Evolutionary conservation across 768 basidiomycete genomes (phyloP), one percentile per base, ranked within the genome.

Genomic region (Auriscalpium microsporum): DNA sequence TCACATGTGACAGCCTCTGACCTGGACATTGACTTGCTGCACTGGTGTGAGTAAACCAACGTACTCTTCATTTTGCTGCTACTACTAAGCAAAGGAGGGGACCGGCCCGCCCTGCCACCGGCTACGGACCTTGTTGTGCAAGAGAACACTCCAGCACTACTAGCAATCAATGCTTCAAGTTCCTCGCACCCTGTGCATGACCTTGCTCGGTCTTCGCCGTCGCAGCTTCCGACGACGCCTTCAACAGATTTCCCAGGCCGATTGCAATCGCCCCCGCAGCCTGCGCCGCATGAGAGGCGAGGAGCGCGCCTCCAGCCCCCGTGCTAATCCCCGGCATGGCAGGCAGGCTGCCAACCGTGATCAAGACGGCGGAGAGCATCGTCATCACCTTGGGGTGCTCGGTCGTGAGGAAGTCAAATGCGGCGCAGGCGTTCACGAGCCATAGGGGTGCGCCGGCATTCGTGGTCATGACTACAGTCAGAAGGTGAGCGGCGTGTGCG

Each of bases 321-420:
- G 81, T 81, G 49, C 74, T 75, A 63, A 90, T 78, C 2, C 77
- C 85, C 19, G 87, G 87, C 35, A 90, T 78, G 0, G 86, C 71
- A 1, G 87, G 87, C 45, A 90, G 73, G 35, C 84, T 82, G 37
- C 87, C 88, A 35, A 84, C 84, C 2, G 87, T 87, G 65, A 90
- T 86, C 56, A 90, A 78, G 52, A 90, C 81, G 8, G 87, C 87
- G 59, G 85, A 85, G 52, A 89, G 67, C 36, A 86, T 78, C 58
- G 79, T 83, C 84, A 88, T 82, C 6, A 74, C 79, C 65, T 84
- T 84, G 10, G 88, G 88, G 62, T 90, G 87, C 61, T 90, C 88
- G 57, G 74, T 78, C 10, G 81, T 80, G 52, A 90, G 79, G 70
- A 78, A 86, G 53, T 88, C 86, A 57, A 90, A 76, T 10, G 88